Evolutionary conservation across 192 early-diverging fungal genomes (phyloP).

Genomic region (Backusella luteola): DNA sequence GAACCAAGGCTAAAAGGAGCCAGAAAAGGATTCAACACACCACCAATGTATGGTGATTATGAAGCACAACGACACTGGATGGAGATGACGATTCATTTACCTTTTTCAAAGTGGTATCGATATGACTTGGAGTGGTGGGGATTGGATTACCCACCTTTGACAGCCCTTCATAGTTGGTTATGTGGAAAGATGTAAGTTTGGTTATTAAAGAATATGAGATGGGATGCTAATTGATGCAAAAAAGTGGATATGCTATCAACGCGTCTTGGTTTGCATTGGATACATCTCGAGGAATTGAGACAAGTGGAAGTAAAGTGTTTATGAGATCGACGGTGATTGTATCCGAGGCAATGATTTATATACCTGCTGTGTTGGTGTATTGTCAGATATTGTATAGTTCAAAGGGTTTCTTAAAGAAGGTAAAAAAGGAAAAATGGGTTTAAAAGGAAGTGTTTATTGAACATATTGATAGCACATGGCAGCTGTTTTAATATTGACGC

Average conservation of each 20-base stretch:
- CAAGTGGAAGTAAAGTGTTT: slow-evolving; percentile 72
- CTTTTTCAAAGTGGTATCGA: slow-evolving; percentile 81
- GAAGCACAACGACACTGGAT: slow-evolving; percentile 99
- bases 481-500: slow-evolving; percentile 64
- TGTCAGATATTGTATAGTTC: slow-evolving; percentile 43
- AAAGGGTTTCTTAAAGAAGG: slow-evolving; percentile 27
- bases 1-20: too few species aligned
- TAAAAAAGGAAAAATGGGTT: too few species aligned
- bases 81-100: slow-evolving; percentile 86
- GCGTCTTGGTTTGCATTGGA: slow-evolving; percentile 85
- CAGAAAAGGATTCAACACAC: slow-evolving; percentile 50
- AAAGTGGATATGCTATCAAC: slow-evolving; percentile 71
- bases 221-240: neutral
- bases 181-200: slow-evolving; percentile 71
- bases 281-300: slow-evolving; percentile 83
- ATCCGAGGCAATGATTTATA: slow-evolving; percentile 72
- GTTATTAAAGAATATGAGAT: neutral
- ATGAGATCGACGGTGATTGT: slow-evolving; percentile 84
- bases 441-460: too few species aligned
- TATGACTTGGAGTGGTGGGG: slow-evolving; percentile 92
- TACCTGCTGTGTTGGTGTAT: slow-evolving; percentile 75
- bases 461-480: slow-evolving; percentile 21
- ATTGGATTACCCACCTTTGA: slow-evolving; percentile 95
- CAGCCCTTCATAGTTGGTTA: slow-evolving; percentile 90
- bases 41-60: slow-evolving; percentile 93